Evolutionary conservation across 805 yeast genomes (phyloP).

Genomic region (Lachancea sp.): DNA sequence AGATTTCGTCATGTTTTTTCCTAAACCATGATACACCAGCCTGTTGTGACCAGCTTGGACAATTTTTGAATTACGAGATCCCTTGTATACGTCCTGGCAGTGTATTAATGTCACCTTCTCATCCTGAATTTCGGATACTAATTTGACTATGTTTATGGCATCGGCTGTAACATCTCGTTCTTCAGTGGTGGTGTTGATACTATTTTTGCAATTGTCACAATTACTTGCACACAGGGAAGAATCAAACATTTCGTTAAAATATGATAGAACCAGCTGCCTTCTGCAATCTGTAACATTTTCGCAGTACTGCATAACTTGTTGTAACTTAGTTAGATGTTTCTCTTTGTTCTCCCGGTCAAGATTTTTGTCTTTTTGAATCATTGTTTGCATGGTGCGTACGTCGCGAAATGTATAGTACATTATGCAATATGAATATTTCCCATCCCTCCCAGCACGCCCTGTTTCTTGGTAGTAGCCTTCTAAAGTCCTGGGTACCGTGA

Average conservation of each 20-base stretch:
- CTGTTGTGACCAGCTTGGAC: slow-evolving; percentile 55
- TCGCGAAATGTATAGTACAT: slow-evolving; percentile 78
- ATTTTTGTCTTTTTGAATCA: slow-evolving; percentile 73
- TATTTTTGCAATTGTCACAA: slow-evolving; percentile 78
- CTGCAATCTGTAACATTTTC: slow-evolving; percentile 89
- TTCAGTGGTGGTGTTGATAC: slow-evolving; percentile 37
- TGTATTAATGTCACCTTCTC: slow-evolving; percentile 68
- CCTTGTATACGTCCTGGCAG: slow-evolving; percentile 78
- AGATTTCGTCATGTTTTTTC: slow-evolving; percentile 54
- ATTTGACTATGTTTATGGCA: slow-evolving; percentile 51
- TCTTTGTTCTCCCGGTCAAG: slow-evolving; percentile 59
- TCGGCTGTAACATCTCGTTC: slow-evolving; percentile 62
- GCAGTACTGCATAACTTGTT: slow-evolving; percentile 85
- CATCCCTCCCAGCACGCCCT: slow-evolving; percentile 98
- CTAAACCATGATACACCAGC: slow-evolving; percentile 62
- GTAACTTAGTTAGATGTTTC: slow-evolving; percentile 66
- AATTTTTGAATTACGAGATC: slow-evolving; percentile 59
- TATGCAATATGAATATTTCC: slow-evolving; percentile 71
- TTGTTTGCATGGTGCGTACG: slow-evolving; percentile 64
- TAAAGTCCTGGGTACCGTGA: slow-evolving; percentile 78
- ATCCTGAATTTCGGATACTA: slow-evolving; percentile 51
- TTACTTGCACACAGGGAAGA: slow-evolving; percentile 55
- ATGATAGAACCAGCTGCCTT: slow-evolving; percentile 79
- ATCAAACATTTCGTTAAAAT: slow-evolving; percentile 80
- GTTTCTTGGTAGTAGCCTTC: slow-evolving; percentile 98